Evolutionary conservation across 768 basidiomycete genomes (phyloP).

Genomic region (Tylopilus intermedius): DNA sequence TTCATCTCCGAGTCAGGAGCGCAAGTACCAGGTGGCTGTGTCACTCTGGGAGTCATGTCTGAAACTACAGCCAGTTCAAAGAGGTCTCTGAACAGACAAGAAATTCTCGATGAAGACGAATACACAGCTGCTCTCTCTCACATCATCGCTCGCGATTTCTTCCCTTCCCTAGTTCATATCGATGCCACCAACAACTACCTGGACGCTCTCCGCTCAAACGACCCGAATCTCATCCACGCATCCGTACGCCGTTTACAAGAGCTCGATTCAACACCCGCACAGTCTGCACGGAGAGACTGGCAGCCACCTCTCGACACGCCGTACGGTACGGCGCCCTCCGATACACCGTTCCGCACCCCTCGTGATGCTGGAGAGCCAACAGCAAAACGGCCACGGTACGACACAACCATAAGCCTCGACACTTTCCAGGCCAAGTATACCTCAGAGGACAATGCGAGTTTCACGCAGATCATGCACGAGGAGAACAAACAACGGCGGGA

Average conservation of each 20-base stretch:
- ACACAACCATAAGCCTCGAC: conserved; percentile 67
- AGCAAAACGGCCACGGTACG: conserved; percentile 54
- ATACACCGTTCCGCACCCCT: conserved; percentile 59
- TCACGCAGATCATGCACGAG: conserved; percentile 84
- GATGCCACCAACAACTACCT: conserved; percentile 87
- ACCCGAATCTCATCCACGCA: conserved; percentile 69
- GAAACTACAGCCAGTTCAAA: conserved; percentile 25
- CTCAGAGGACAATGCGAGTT: conserved; percentile 96
- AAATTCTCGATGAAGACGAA: conserved; percentile 86
- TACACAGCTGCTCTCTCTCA: conserved; percentile 86
- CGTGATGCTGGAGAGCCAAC: conserved; percentile 39
- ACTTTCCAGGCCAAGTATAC: conserved; percentile 88
- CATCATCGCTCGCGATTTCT: conserved; percentile 97
- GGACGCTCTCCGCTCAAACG: conserved; percentile 69
- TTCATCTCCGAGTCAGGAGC: too few relatives aligned
- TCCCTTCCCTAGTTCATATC: conserved; percentile 85
- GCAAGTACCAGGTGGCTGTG: conserved; percentile 8
- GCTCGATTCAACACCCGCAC: conserved; percentile 47
- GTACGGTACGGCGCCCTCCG: conserved; percentile 50
- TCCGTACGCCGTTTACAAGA: conserved; percentile 73
- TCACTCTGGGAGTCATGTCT: conserved; percentile 23
- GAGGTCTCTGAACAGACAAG: conserved; percentile 67
- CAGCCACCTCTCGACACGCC: conserved; percentile 63
- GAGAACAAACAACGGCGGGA: conserved; percentile 83
- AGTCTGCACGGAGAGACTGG: conserved; percentile 30